Evolutionary conservation across 177 flowering plant genomes (phyloP), one percentile per base, ranked within the genome.

Genomic region (Tripterygium wilfordii): DNA sequence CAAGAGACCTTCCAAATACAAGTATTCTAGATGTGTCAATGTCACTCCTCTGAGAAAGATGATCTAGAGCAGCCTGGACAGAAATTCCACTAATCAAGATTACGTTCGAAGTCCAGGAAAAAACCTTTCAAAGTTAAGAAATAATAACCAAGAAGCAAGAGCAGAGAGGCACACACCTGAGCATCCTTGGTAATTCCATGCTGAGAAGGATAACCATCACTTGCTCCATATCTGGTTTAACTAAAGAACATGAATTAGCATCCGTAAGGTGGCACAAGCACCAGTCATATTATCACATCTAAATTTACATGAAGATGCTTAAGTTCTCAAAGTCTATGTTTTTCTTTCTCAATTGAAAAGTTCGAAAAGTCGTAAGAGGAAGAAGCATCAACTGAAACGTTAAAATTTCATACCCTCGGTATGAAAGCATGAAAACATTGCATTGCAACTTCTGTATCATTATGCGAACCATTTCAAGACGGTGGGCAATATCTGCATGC

Each of bases 351-450:
- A n/a, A n/a, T n/a, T n/a, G n/a, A n/a, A n/a, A n/a, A n/a, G n/a
- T n/a, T n/a, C n/a, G n/a, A n/a, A n/a, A n/a, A n/a, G n/a, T n/a
- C n/a, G n/a, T n/a, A n/a, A n/a, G n/a, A n/a, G n/a, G n/a, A n/a
- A n/a, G n/a, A n/a, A n/a, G n/a, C n/a, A n/a, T n/a, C n/a, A n/a
- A 22, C 13, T 5, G 1, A 1, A 40, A 4, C 25, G 2, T 18
- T 8, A 57, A 20, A 39, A 8, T n/a, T n/a, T 39, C 51, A 45
- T 73, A 94, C 99, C 99, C 99, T 61, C 97, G 76, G 54, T 94
- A 94, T 35, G 99, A 94, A 59, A 94, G 95, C 99, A 94, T 90
- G 58, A 94, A 94, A 14, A 94, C 90, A 61, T 94, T 94, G 83
- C 99, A 90, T n/a, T 85, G 85, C 75, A 90, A 64, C 66, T 54